Conservation (phyloP, 73 alveolate genomes). For the Paramecium caudatum region DNA sequence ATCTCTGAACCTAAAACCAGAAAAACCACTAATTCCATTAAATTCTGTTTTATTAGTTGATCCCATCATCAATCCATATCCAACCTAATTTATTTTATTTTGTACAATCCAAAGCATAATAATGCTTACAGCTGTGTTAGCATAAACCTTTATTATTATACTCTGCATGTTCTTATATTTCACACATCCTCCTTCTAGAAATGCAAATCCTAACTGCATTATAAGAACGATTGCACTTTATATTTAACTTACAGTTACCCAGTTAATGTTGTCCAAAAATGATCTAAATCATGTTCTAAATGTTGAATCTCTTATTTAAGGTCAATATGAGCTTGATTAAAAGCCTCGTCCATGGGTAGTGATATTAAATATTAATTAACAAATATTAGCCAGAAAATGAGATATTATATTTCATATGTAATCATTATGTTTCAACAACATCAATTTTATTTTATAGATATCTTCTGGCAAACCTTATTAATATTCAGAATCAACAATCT, state of each 20-base stretch:
- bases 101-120: slow-evolving; percentile 55
- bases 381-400: too few relatives aligned
- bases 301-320: background rate
- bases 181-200: slow-evolving; percentile 68
- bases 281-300: slow-evolving; percentile 59
- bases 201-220: slow-evolving; percentile 68
- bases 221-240: slow-evolving; percentile 65
- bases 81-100: slow-evolving; percentile 25
- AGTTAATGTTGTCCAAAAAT: slow-evolving; percentile 54
- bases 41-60: slow-evolving; percentile 14
- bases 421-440: background rate
- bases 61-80: slow-evolving; percentile 66
- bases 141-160: slow-evolving; percentile 33
- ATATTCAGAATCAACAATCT: background rate
- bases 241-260: background rate
- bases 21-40: slow-evolving; percentile 35
- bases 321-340: slow-evolving; percentile 42
- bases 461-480: slow-evolving; percentile 23
- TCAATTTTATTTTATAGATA: slow-evolving; percentile 12
- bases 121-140: slow-evolving; percentile 51
- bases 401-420: too few relatives aligned
- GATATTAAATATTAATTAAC: too few relatives aligned
- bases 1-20: background rate
- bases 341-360: background rate
- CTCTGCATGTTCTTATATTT: slow-evolving; percentile 44